Evolutionary conservation across 2,329 filamentous ascomycete genomes (phyloP).

Genomic region (Fusarium agapanthi): DNA sequence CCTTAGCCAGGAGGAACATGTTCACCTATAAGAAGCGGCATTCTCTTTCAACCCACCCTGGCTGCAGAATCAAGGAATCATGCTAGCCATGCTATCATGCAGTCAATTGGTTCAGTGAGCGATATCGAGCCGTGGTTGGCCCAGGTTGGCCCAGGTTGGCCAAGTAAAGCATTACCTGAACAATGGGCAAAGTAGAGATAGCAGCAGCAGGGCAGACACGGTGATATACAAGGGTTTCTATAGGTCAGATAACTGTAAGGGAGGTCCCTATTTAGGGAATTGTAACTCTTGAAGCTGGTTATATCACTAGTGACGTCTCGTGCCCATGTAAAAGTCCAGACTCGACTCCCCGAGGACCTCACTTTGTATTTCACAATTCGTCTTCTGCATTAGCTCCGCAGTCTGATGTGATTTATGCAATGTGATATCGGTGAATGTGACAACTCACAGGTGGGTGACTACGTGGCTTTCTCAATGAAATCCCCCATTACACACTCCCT

Average conservation of each 20-base stretch:
- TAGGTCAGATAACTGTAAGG: not conserved
- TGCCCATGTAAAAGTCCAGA: not conserved
- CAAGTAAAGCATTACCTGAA: not conserved
- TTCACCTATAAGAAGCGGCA: not conserved
- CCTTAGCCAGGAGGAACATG: not conserved
- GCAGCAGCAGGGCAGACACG: not conserved
- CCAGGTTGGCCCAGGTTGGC: not conserved
- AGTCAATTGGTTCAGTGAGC: not conserved
- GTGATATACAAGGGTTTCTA: not conserved
- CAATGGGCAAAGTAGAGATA: not conserved
- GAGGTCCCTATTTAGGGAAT: not conserved
- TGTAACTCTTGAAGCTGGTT: not conserved
- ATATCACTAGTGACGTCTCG: not conserved
- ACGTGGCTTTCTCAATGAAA: conserved; percentile 8
- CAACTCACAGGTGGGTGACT: conserved; percentile 1
- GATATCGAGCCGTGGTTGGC: not conserved
- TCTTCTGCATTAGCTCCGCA: not conserved
- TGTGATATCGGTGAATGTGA: conserved; percentile 2
- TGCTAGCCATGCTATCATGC: not conserved
- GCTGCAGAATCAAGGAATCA: not conserved
- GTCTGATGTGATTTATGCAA: conserved; percentile 6
- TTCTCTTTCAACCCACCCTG: not conserved
- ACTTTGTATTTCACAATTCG: conserved; percentile 3
- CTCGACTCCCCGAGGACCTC: not conserved
- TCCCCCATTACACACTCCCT: not conserved